A percentile compares a stretch with the other conserved stretches of the same genome.
Evolutionary conservation across 495 filamentous ascomycete genomes (phyloP).

Genomic region (Neurospora sp.): DNA sequence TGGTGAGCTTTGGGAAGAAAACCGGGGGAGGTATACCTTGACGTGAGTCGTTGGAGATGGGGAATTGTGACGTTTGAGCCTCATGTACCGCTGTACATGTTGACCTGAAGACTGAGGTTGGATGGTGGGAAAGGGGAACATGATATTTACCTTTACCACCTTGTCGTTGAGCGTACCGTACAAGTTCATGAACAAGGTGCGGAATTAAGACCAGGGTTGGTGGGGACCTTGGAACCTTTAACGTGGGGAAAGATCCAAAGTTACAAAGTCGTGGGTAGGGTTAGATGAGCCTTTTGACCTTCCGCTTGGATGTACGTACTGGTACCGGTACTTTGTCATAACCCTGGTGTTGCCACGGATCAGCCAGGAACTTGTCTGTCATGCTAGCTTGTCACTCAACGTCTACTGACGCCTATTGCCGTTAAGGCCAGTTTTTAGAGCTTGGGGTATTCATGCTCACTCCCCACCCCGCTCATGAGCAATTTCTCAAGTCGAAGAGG

Average conservation of each 20-base stretch:
- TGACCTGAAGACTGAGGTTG: not conserved
- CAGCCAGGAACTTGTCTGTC: not conserved
- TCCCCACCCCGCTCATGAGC: too few species aligned
- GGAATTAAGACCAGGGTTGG: not conserved
- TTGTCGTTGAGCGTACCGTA: not conserved
- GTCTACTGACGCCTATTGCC: not conserved
- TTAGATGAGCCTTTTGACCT: not conserved
- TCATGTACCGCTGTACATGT: not conserved
- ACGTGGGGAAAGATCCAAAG: not conserved
- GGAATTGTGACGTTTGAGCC: not conserved
- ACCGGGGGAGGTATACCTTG: too few species aligned
- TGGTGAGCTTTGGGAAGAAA: too few species aligned
- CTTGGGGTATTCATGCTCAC: rapidly evolving
- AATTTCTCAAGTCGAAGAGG: not conserved
- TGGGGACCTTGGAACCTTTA: not conserved
- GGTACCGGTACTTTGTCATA: not conserved
- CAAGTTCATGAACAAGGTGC: not conserved
- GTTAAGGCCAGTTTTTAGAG: not conserved
- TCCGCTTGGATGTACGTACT: not conserved
- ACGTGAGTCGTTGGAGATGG: not conserved
- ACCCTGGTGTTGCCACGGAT: not conserved
- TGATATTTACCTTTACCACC: not conserved
- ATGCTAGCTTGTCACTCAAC: not conserved
- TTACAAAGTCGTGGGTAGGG: not conserved
- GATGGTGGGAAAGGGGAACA: not conserved